Evolutionary conservation across 2,329 filamentous ascomycete genomes (phyloP).

Genomic region (Neocatenulostroma microsporum): DNA sequence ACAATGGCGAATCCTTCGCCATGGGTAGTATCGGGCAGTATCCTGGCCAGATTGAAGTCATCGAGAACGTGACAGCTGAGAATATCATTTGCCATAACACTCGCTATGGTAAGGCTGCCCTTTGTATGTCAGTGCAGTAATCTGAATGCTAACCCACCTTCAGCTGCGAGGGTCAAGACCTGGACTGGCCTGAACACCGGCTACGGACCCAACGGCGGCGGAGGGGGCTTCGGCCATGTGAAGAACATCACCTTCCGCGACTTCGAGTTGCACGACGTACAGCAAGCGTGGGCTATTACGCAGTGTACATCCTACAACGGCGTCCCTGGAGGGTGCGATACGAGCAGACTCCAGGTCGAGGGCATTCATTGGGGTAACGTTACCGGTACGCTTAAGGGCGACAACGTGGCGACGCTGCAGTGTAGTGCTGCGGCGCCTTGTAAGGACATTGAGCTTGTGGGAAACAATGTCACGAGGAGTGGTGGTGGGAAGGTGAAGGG

Average conservation of each 20-base stretch:
- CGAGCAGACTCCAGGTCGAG: slow-evolving; percentile 33
- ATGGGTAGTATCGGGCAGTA: slow-evolving; percentile 55
- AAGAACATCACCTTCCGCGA: slow-evolving; percentile 33
- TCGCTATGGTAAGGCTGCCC: too few relatives aligned
- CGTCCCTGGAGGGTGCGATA: slow-evolving; percentile 20
- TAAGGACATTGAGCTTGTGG: slow-evolving; percentile 20
- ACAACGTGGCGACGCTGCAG: slow-evolving; percentile 21
- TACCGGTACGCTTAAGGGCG: slow-evolving; percentile 21
- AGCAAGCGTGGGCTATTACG: slow-evolving; percentile 20
- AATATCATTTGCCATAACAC: slow-evolving; percentile 32
- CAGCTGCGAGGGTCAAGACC: slow-evolving; percentile 46
- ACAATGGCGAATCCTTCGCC: slow-evolving; percentile 47
- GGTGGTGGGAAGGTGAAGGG: slow-evolving; percentile 1
- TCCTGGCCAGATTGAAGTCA: slow-evolving; percentile 39
- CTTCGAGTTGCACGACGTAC: slow-evolving; percentile 17
- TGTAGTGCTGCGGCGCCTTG: slow-evolving; percentile 24
- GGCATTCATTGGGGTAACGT: slow-evolving; percentile 26
- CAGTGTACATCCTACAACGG: slow-evolving; percentile 24
- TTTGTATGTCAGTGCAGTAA: too few relatives aligned
- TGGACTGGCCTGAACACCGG: slow-evolving; percentile 45
- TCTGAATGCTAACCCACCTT: too few relatives aligned
- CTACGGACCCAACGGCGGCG: slow-evolving; percentile 52
- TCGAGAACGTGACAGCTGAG: slow-evolving; percentile 43
- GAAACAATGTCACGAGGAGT: slow-evolving; percentile 4
- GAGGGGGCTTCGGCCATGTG: slow-evolving; percentile 45